Evolutionary conservation across 108 stramenopile genomes (phyloP), one percentile per base, ranked within the genome.

Genomic region (Cyclotella cryptica): DNA sequence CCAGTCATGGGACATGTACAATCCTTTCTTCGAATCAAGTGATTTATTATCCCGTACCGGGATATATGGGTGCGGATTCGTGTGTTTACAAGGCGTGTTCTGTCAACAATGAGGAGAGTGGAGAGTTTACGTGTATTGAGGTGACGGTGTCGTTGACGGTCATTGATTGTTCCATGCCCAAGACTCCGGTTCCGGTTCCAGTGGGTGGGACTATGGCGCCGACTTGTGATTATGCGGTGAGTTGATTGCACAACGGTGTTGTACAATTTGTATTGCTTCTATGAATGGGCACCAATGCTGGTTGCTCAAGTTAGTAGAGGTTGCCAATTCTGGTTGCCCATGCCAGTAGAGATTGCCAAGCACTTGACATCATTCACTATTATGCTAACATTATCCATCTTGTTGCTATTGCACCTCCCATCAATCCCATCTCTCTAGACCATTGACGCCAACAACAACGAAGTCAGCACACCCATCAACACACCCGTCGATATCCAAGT

Each of bases 391-490:
- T 6, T 6, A 35, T 35, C 35, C 6, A 8, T 27, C 57, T 22
- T 22, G 57, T 22, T 2, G 13, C 3, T 5, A 58, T 14, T 58
- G 3, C 24, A 22, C 27, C 1, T 18, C 57, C 1, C 22, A 3
- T 1, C 1, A 3, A 14, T 22, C 22, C 22, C 27, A 1, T 5
- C 14, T 30, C 61, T 47, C 21, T 43, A 65, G 65, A 58, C 30
- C 43, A 58, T 69, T 7, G 52, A 69, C 22, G 74, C 74, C 64
- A 75, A 39, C 52, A 66, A 75, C 44, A 66, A 75, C 42, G 44
- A 43, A 28, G 26, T 42, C 44, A 26, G 52, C 19, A 75, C 74
- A 30, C 64, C 74, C 22, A 55, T 57, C 53, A 66, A 66, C 27
- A 75, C 52, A 12, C 66, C 68, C 14, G 46, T 77, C 3, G 19